Base-by-base conservation (phyloP, 2,329 filamentous ascomycete genomes). In the Colletotrichum theobromicola region DNA sequence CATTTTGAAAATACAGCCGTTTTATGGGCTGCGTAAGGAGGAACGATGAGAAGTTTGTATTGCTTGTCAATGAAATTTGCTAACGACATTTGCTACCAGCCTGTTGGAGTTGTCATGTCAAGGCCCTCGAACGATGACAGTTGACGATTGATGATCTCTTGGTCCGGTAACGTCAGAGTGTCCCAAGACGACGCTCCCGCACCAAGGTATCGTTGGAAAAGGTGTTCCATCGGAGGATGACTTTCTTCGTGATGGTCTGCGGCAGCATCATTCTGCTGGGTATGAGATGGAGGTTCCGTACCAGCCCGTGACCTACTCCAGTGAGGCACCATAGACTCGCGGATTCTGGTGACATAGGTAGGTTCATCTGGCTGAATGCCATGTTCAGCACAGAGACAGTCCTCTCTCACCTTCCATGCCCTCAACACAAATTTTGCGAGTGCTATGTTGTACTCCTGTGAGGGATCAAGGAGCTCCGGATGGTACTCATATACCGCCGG, bases 401-500 rank as follows among this genome's bases (percentile, higher is more conserved):
- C 70, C 2, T 68, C 70, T 12, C 64, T 50, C 7, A 57, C 26
- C 26, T 63, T 67, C 70, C 70, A 72, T 15, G 70, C 70, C 4
- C 37, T 68, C 26, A 68, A 18, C 1, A 68, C 30, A 21, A 72
- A 72, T 18, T 72, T 72, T 9, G 55, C 70, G 5, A 68, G 64
- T 15, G 57, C 64, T 10, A 68, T 57, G 24, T 72, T 67, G 57
- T 72, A 72, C 21, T 72, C 70, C n/a, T 72, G 70, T 7, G 70
- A 72, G n/a, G 64, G 57, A 77, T 91, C 88, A 53, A 85, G 85
- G 5, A 91, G 82, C 77, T 90, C 88, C 0, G 84, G 81, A 75
- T 90, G 87, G 57, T 85, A 86, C 2, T 79, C 76, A 78, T 90
- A 91, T 4, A 87, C 83, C 5, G 82, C 81, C 24, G 87, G 83